Percentiles rank a stretch among this genome's conserved stretches.
Evolutionary conservation across 139 green algal species (phyloP).

Genomic region (Spirogloea muscicola): DNA sequence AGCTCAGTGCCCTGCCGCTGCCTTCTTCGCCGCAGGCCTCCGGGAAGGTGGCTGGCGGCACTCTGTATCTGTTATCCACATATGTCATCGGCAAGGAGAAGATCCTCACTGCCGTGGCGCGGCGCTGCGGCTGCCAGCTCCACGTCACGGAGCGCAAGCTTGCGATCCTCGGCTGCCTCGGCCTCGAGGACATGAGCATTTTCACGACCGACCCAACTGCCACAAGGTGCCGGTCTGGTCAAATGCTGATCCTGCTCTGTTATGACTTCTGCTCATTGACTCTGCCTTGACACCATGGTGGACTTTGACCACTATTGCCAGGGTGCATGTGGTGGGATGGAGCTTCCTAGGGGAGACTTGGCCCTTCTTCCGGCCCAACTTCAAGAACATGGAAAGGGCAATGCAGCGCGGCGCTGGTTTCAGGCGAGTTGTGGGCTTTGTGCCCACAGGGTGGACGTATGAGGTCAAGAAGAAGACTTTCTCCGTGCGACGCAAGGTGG

Average conservation of each 20-base stretch:
- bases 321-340: slow-evolving; percentile 48
- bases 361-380: slow-evolving; percentile 93
- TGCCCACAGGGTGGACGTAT: slow-evolving; percentile 83
- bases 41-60: too few relatives aligned
- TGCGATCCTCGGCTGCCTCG: slow-evolving; percentile 18
- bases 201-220: slow-evolving; percentile 34
- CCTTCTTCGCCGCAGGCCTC: too few relatives aligned
- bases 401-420: slow-evolving; percentile 8
- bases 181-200: slow-evolving; percentile 12
- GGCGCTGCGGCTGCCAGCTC: slow-evolving; percentile 21
- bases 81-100: slow-evolving; percentile 52
- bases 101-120: slow-evolving; percentile 30
- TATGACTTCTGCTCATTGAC: too few relatives aligned
- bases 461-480: slow-evolving; percentile 61
- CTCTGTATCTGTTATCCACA: slow-evolving; percentile 44
- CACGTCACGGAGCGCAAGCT: slow-evolving; percentile 39
- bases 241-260: too few relatives aligned
- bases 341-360: slow-evolving; percentile 50
- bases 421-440: slow-evolving; percentile 82
- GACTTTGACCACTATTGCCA: too few relatives aligned
- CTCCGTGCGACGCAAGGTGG: slow-evolving; percentile 18
- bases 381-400: slow-evolving; percentile 49
- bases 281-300: too few relatives aligned
- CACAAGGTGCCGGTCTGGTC: too few relatives aligned
- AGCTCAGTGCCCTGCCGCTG: too few relatives aligned